Percentiles rank a stretch among this genome's conserved stretches.
Conservation (phyloP, 1,284 basidiomycete species). For the Cryptococcus sp. region DNA sequence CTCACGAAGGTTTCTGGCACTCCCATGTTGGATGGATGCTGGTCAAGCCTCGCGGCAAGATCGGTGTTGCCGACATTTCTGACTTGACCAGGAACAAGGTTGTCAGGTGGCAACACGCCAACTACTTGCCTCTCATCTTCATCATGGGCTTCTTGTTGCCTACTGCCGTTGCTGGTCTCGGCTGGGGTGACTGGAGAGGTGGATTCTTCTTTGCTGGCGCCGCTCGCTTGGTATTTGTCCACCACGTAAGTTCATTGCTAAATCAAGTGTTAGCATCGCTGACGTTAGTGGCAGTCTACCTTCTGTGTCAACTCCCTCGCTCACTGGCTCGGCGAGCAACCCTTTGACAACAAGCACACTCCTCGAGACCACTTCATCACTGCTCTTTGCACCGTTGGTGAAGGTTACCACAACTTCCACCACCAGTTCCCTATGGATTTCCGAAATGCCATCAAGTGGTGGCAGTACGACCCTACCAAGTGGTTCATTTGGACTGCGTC, state of each 20-base stretch:
- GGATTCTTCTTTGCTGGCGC: conserved; percentile 86
- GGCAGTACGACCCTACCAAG: conserved; percentile 74
- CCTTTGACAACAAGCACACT: conserved; percentile 95
- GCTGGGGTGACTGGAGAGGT: conserved; percentile 81
- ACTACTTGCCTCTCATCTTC: conserved; percentile 71
- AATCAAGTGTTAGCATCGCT: conserved; percentile 1
- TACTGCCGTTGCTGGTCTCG: conserved; percentile 70
- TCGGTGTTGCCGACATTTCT: conserved; percentile 83
- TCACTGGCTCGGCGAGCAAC: conserved; percentile 88
- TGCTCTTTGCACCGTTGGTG: conserved; percentile 82
- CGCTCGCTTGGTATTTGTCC: conserved; percentile 78
- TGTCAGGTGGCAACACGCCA: conserved; percentile 81
- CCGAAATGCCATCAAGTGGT: conserved; percentile 89
- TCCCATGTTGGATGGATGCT: conserved; percentile 93
- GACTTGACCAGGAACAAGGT: conserved; percentile 77
- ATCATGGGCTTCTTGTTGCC: conserved; percentile 74
- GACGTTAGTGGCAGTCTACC: conserved; percentile 63
- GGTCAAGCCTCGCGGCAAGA: conserved; percentile 80
- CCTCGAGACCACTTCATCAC: conserved; percentile 84
- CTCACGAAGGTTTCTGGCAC: conserved; percentile 72
- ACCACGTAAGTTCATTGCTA: conserved; percentile 65
- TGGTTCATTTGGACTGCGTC: conserved; percentile 80
- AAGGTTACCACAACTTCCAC: conserved; percentile 97
- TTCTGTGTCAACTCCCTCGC: conserved; percentile 95
- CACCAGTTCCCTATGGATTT: conserved; percentile 92